Evolutionary conservation across 768 basidiomycete species (phyloP).

Genomic region (Paxillus ammoniavirescens): DNA sequence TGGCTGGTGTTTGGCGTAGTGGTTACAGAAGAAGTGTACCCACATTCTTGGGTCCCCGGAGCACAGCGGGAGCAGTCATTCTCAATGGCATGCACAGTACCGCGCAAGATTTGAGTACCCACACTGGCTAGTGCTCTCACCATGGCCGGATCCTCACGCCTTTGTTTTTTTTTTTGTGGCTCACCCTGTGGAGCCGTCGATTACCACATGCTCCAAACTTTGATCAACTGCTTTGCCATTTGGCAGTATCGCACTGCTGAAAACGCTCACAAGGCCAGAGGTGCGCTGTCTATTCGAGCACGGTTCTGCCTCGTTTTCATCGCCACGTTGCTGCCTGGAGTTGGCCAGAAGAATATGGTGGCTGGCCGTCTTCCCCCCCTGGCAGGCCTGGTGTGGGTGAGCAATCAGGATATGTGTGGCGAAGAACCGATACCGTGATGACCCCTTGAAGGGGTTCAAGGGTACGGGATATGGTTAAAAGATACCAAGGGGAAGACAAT

Average conservation of each 20-base stretch:
- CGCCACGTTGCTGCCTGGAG: neutral
- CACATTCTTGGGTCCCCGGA: neutral
- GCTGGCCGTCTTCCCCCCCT: neutral
- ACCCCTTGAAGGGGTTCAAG: neutral
- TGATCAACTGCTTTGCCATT: neutral
- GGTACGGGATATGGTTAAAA: neutral
- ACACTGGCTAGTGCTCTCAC: neutral
- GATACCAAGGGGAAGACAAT: neutral
- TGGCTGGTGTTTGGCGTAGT: neutral
- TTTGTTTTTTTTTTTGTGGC: neutral
- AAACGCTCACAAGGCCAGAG: neutral
- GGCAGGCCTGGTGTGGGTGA: neutral
- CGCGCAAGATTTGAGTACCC: constrained; percentile 6
- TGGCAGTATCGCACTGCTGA: neutral
- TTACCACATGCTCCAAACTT: neutral
- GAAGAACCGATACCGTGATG: neutral
- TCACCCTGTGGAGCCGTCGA: too few relatives aligned
- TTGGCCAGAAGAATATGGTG: neutral
- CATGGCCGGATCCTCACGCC: constrained; percentile 6
- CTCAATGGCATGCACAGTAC: constrained; percentile 1
- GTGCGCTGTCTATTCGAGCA: neutral
- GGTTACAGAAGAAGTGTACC: too few relatives aligned
- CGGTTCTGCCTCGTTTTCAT: neutral
- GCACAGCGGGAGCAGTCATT: neutral
- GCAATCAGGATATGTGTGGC: neutral